These are phyloP conservation scores for Penicillium sp. DNA, from an alignment of 2,329 filamentous ascomycete species.

Conservation along the genomic window DNA sequence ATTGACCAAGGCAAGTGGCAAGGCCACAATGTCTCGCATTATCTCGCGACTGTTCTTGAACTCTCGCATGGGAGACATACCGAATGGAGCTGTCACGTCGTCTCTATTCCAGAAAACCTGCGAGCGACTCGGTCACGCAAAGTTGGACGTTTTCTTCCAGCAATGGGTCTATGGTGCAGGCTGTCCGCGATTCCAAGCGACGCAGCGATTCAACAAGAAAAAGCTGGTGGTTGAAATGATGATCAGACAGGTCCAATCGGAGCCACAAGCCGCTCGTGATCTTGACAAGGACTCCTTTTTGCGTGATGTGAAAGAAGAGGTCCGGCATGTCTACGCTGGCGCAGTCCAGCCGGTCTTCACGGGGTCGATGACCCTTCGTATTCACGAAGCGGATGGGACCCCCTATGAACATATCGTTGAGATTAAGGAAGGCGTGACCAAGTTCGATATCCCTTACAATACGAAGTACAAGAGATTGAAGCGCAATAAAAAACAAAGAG, in stretches of 20 bases:
- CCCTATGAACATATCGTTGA: slow-evolving; percentile 98
- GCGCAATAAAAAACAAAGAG: slow-evolving; percentile 75
- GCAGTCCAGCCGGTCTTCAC: slow-evolving; percentile 78
- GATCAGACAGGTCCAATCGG: slow-evolving; percentile 69
- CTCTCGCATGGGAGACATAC: slow-evolving; percentile 74
- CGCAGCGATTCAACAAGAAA: slow-evolving; percentile 95
- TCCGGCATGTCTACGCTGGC: slow-evolving; percentile 64
- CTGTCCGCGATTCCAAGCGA: slow-evolving; percentile 81
- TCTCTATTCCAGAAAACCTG: slow-evolving; percentile 76
- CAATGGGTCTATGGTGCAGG: slow-evolving; percentile 90
- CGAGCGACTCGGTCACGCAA: slow-evolving; percentile 82
- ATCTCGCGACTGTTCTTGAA: slow-evolving; percentile 82
- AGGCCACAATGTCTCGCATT: slow-evolving; percentile 77
- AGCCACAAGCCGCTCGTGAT: slow-evolving; percentile 53
- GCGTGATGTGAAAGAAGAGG: slow-evolving; percentile 76
- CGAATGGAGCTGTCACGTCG: slow-evolving; percentile 65
- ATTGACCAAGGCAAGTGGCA: slow-evolving; percentile 80
- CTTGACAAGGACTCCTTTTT: slow-evolving; percentile 74
- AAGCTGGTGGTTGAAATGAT: slow-evolving; percentile 89
- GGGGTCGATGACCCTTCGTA: slow-evolving; percentile 94
- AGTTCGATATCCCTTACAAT: slow-evolving; percentile 95
- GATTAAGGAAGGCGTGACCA: slow-evolving; percentile 79
- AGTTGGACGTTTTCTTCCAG: slow-evolving; percentile 84
- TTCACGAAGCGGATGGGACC: slow-evolving; percentile 96
- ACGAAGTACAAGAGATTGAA: slow-evolving; percentile 99